Evolutionary conservation across 2,329 filamentous ascomycete species (phyloP), one percentile per base, ranked within the genome.

Genomic region (Leptographium lundbergii): DNA sequence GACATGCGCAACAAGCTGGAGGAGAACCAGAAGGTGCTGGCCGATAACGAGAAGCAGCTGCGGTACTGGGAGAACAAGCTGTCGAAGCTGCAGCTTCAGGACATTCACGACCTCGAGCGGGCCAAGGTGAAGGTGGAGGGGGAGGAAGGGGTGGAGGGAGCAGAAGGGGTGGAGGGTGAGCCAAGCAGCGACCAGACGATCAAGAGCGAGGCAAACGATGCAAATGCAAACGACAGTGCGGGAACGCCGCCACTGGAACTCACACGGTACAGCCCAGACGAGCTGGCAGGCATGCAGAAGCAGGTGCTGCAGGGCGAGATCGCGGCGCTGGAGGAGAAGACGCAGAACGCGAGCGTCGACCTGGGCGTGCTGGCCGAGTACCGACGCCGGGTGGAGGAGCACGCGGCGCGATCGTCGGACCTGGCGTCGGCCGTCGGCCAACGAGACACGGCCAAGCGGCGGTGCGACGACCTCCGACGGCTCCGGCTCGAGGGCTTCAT

Each of bases 1-100:
- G 94, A 99, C 72, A 96, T 97, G 91, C 88, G 89, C 63, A 97
- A 97, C 73, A 95, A 95, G 74, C 85, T 99, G 1, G 94, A 97
- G 68, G 92, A 97, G 69, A 94, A 92, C 70, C 88, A 96, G 65
- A 99, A 99, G 74, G 82, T 86, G 11, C 80, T 97, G 17, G 73
- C 75, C 0, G 92, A 97, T 68, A 96, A 95, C 71, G 85, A 95
- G 70, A 91, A 89, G 72, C 85, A 88, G 61, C 80, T 88, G 48
- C 81, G 79, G 45, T 89, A 96, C 74, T 97, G 91, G 91, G 78
- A 91, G 58, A 89, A 96, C 61, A 96, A 97, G 75, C 77, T 95
- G 10, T 79, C 80, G 57, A 97, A 96, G 75, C 81, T 99, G 29
- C 74, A 80, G 3, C 75, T 97, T 45, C 91, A 96, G 65, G 91